A percentile compares a stretch with the other conserved stretches of the same genome.
These are phyloP conservation scores for Ceratocystis alfenasii DNA, from an alignment of 2,329 filamentous ascomycete species.

Conservation along the genomic window DNA sequence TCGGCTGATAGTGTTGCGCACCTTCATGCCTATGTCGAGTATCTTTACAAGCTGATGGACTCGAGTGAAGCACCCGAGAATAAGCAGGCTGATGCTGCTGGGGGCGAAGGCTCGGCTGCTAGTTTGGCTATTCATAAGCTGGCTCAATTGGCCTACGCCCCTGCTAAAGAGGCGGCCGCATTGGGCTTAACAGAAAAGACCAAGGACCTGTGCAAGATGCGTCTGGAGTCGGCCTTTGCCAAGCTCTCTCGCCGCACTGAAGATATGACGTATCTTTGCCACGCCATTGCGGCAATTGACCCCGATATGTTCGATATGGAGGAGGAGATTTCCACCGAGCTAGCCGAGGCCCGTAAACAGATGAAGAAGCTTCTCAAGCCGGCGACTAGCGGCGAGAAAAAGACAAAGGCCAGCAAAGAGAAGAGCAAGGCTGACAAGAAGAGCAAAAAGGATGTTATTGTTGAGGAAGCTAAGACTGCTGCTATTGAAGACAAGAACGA, in stretches of 20 bases:
- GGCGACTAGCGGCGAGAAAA: conserved; percentile 28
- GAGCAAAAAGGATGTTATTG: conserved; percentile 2
- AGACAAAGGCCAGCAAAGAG: conserved; percentile 16
- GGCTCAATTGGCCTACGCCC: conserved; percentile 44
- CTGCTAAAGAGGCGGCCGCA: conserved; percentile 32
- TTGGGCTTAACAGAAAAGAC: conserved; percentile 41
- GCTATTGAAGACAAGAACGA: conserved; percentile 26
- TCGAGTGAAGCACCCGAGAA: conserved; percentile 29
- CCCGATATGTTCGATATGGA: conserved; percentile 42
- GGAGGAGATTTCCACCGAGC: conserved; percentile 42
- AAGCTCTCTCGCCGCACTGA: conserved; percentile 44
- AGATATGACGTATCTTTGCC: conserved; percentile 42
- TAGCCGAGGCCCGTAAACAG: conserved; percentile 40
- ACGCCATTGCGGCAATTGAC: conserved; percentile 43
- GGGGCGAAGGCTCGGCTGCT: conserved; percentile 27
- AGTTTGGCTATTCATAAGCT: conserved; percentile 40
- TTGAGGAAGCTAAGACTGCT: conserved; percentile 23
- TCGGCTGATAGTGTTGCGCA: conserved; percentile 18
- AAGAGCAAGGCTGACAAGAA: conserved; percentile 13
- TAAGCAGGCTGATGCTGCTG: conserved; percentile 28
- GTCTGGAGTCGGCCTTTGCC: conserved; percentile 47
- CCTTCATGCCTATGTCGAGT: conserved; percentile 42
- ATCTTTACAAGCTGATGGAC: conserved; percentile 42
- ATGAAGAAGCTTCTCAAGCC: conserved; percentile 42
- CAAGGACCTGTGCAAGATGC: conserved; percentile 42